Base-by-base conservation (phyloP, 768 basidiomycete genomes). In the Serendipita vermifera region DNA sequence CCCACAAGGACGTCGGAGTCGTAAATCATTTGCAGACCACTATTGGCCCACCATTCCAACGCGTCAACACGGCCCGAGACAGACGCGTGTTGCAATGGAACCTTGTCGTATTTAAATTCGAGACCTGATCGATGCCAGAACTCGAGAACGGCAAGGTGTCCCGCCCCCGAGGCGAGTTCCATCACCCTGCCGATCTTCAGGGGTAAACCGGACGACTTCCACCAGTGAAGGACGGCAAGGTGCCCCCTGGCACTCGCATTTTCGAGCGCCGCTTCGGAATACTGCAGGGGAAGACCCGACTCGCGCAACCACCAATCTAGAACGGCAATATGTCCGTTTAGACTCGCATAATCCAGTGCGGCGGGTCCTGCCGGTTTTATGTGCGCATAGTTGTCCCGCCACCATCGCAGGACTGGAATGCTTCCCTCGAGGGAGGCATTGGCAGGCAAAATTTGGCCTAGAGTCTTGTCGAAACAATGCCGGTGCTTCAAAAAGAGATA, bases 91-190 rank as follows among this genome's bases (percentile, higher is more conserved):
- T 86, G 80, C 60, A 90, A 70, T 27, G 85, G 85, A 60, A 81
- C 77, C 38, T 78, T 76, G 63, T 89, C 86, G 67, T 87, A 87
- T 63, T 85, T 85, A 59, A 78, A 77, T 40, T 87, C 86, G 35
- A 88, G 73, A 58, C 82, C 80, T 1, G 85, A 86, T 2, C 77
- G 74, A 2, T 82, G 79, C 87, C 87, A 91, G 87, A 88, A 91
- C 65, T 85, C 85, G 33, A 91, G 77, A 2, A 80, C 82, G 17
- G 77, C 73, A 35, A 86, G 80, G 62, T 86, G 77, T 1, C 86
- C 86, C 5, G 85, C 82, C 15, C 78, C 83, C 63, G 82, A 83
- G 11, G 89, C 88, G 75, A 81, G 80, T 64, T 91, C 88, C 79
- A 91, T 85, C 20, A 82, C 84, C 35, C 85, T 81, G 2, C 88